phyloP scores from a whole-genome alignment of 2,329 filamentous ascomycete species.

The Tolypocladium capitatum region DNA sequence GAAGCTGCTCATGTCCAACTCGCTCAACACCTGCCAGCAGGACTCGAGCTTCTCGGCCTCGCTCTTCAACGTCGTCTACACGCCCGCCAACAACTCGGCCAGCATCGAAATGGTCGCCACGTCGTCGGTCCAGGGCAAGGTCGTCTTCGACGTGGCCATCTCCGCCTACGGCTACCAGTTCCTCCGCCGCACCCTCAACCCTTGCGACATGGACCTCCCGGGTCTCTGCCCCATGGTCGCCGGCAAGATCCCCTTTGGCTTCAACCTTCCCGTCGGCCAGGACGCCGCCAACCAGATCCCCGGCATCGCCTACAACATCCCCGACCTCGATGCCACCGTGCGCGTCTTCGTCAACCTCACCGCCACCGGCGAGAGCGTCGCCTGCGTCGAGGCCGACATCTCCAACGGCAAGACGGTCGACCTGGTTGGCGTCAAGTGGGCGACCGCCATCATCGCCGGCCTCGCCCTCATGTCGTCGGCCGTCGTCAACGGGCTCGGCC shows the following conservation, averaged over 20 bases:
- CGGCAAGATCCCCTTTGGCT: constrained; percentile 63
- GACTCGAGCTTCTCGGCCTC: constrained; percentile 79
- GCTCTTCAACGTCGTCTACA: constrained; percentile 75
- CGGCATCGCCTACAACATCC: constrained; percentile 75
- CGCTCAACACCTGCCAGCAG: constrained; percentile 71
- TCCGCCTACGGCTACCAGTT: constrained; percentile 73
- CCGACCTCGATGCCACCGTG: constrained; percentile 80
- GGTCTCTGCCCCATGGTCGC: constrained; percentile 87
- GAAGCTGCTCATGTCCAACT: constrained; percentile 64
- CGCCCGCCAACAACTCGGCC: constrained; percentile 59
- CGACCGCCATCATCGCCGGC: constrained; percentile 75
- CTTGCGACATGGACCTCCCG: constrained; percentile 55
- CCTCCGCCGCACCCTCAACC: constrained; percentile 55
- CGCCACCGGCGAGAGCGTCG: constrained; percentile 47
- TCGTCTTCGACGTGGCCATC: constrained; percentile 63
- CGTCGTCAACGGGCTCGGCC: constrained; percentile 77
- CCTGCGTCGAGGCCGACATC: constrained; percentile 76
- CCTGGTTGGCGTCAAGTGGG: constrained; percentile 78
- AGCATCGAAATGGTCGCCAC: constrained; percentile 66
- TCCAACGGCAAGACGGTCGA: constrained; percentile 91
- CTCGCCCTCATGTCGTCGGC: constrained; percentile 74
- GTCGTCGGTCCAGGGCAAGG: constrained; percentile 69
- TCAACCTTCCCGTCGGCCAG: constrained; percentile 48
- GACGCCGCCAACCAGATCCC: constrained; percentile 55
- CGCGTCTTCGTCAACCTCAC: constrained; percentile 68